Base-by-base conservation (phyloP, 106 monocot genomes). In the Dioscorea alata region DNA sequence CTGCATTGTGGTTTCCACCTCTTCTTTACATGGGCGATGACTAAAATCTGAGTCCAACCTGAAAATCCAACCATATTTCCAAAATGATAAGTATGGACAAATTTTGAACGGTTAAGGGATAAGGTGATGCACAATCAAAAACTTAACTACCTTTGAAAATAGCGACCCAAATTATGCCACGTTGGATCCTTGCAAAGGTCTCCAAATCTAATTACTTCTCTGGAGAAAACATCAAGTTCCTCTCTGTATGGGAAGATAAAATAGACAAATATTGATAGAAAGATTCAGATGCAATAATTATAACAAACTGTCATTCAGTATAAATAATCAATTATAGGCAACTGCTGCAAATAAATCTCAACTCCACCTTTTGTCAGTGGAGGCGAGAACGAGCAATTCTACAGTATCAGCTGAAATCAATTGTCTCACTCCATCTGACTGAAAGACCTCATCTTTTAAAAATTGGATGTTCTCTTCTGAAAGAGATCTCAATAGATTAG, bases 101-200 rank as follows among this genome's bases (percentile, higher is more conserved):
- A 42, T 10, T 42, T 42, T 42, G 42, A 5, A 42, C 9, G 42
- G 42, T 42, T 10, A 42, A 42, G 42, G 42, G 42, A 6, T 42
- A 42, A 6, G 10, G 6, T 10, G 42, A 42, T 10, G 42, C 10
- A 6, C 10, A 10, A 42, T 42, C 5, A 42, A 42, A 42, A 10
- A 42, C 42, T 8, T 16, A 54, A 67, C 66, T 84, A 91, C 91
- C 85, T 87, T 61, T 91, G 82, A 85, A 91, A 91, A 73, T 91
- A 91, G 54, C 91, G 91, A 23, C 83, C 88, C 61, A 92, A 76
- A 56, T 86, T 88, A 74, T 92, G 92, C 92, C 92, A 92, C 51
- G 88, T 88, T 58, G 92, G 92, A 79, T 92, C 92, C 69, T 92
- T 92, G 69, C 88, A 92, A 33, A 83, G 92, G 72, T 88, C 85